Evolutionary conservation across 1,284 basidiomycete species (phyloP).

Genomic region (Jaminaea rosea): DNA sequence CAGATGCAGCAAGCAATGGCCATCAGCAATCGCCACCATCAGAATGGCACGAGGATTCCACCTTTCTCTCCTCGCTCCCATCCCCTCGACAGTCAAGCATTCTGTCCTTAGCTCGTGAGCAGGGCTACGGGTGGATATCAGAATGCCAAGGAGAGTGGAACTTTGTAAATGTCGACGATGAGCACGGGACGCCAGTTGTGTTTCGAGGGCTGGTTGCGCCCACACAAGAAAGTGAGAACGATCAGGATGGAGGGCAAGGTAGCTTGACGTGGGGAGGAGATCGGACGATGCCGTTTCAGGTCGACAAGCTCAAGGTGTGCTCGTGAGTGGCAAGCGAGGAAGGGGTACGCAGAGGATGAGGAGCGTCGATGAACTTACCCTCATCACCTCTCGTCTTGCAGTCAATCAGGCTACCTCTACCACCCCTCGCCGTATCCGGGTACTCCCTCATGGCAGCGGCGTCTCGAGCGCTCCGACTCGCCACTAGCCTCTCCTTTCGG

Average conservation of each 20-base stretch:
- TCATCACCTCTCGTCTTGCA: too few species aligned
- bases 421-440: slow-evolving; percentile 5
- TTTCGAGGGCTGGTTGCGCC: slow-evolving; percentile 6
- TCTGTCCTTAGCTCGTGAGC: not conserved
- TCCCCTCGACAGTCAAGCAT: not conserved
- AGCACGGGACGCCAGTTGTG: slow-evolving; percentile 7
- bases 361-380: too few species aligned
- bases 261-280: slow-evolving; percentile 7
- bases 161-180: slow-evolving; percentile 5
- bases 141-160: slow-evolving; percentile 11
- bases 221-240: slow-evolving; percentile 2
- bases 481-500: not conserved
- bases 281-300: not conserved
- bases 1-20: not conserved
- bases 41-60: slow-evolving; percentile 1
- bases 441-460: not conserved
- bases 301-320: slow-evolving; percentile 4
- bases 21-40: not conserved
- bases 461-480: not conserved
- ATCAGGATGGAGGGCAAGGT: not conserved
- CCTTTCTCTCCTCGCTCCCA: not conserved
- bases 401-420: slow-evolving; percentile 9
- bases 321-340: not conserved
- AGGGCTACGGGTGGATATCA: slow-evolving; percentile 6
- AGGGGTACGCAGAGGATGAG: too few species aligned